Evolutionary conservation across 306 rosid genomes (phyloP), one percentile per base, ranked within the genome.

Genomic region (Ziziphus jujuba): DNA sequence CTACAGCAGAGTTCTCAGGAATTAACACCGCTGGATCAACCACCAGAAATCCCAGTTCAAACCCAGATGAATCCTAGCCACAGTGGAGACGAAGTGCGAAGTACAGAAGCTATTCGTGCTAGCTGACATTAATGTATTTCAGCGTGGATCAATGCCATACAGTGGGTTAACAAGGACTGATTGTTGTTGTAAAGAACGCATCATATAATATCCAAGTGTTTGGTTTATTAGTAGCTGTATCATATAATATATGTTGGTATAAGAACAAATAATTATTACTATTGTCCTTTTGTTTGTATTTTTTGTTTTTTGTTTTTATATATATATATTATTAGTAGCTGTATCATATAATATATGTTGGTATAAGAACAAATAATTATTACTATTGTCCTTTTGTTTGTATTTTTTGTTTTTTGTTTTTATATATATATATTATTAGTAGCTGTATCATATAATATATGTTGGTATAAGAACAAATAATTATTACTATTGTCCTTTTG

Each of bases 1-100:
- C 84, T 67, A 80, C 78, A 57, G 23, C 72, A 16, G 5, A 55
- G 23, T 52, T 70, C 85, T 13, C 61, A 51, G 16, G 81, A 44
- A 48, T 44, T 24, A 23, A 52, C 65, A 5, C 76, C 47, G 1
- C 63, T 63, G 7, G 67, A 72, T 67, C 84, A 71, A 79, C 55
- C 78, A 23, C 66, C 73, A 15, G 71, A 70, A 65, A 43, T 48
- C n/a, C 56, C 72, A 43, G 67, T 62, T 67, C 81, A 73, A 67
- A 24, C 67, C 57, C 81, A 71, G 53, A 45, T 51, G 22, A 79
- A 57, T 69, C 60, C 83, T 65, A 76, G 57, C 48, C 79, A 22
- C 25, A 72, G 3, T 54, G 82, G 73, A 67, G 72, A 64, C 51
- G 80, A 69, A 73, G 48, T 21, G 23, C 61, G 72, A 63, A 66